Conservation (phyloP, 169 alveolate genomes). For the Plasmodium knowlesi region DNA sequence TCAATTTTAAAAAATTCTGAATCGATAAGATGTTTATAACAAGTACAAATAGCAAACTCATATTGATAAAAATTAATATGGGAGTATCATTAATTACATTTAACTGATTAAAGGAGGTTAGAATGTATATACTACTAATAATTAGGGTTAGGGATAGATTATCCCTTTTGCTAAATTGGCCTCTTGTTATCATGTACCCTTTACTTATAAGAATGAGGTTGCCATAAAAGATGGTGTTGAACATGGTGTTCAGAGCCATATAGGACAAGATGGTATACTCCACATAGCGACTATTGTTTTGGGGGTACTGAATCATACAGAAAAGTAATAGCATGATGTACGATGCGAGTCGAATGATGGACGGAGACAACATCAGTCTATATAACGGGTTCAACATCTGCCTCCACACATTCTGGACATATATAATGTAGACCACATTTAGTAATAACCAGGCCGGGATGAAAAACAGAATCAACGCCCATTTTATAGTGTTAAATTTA, state of each 20-base stretch:
- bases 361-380: conserved; percentile 50
- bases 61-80: conserved; percentile 23
- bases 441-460: conserved; percentile 75
- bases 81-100: background rate
- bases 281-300: conserved; percentile 1
- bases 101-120: conserved; percentile 39
- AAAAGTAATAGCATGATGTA: conserved; percentile 39
- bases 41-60: conserved; percentile 1
- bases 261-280: conserved; percentile 50
- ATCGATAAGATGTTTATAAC: conserved; percentile 30
- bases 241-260: conserved; percentile 66
- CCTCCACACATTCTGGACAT: conserved; percentile 57
- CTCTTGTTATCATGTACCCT: conserved; percentile 74
- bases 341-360: conserved; percentile 39
- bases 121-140: conserved; percentile 40
- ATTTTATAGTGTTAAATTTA: conserved; percentile 53
- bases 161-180: conserved; percentile 45
- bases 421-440: conserved; percentile 36
- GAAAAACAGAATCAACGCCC: conserved; percentile 55
- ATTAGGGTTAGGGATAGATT: conserved; percentile 30
- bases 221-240: conserved; percentile 62
- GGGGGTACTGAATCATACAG: conserved; percentile 31
- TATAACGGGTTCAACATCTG: conserved; percentile 61
- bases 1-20: conserved; percentile 51
- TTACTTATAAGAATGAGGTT: conserved; percentile 59